Evolutionary conservation across 1,284 basidiomycete species (phyloP).

Genomic region (Meripilus lineatus): DNA sequence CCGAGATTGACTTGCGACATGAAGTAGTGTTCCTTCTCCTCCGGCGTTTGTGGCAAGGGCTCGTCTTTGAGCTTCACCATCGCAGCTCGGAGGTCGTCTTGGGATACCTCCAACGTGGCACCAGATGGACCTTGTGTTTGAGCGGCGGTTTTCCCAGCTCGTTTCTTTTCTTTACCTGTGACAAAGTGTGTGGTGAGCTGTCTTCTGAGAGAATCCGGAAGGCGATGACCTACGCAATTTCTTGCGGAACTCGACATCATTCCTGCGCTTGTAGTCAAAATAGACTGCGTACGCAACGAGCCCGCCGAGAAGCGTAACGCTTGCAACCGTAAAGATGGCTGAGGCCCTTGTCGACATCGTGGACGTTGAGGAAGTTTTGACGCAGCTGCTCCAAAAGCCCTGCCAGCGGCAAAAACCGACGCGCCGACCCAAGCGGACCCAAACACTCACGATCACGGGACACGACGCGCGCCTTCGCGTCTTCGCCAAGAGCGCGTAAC

Average conservation of each 20-base stretch:
- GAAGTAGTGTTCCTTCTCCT: conserved; percentile 85
- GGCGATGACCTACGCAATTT: conserved; percentile 65
- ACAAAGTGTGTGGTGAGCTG: background rate
- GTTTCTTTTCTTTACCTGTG: conserved; percentile 88
- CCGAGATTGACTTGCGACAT: conserved; percentile 86
- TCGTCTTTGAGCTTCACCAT: conserved; percentile 62
- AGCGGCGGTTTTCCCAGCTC: conserved; percentile 72
- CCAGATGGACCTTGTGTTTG: conserved; percentile 35
- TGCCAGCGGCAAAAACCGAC: conserved; percentile 14
- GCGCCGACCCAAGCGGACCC: background rate
- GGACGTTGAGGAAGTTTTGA: conserved; percentile 17
- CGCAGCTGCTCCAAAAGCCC: background rate
- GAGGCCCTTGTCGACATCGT: conserved; percentile 27
- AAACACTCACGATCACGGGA: background rate
- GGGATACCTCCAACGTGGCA: conserved; percentile 31
- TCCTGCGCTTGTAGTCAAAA: conserved; percentile 94
- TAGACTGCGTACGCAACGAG: conserved; percentile 81
- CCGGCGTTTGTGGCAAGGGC: conserved; percentile 58
- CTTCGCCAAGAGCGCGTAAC: background rate
- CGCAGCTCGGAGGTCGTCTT: conserved; percentile 54
- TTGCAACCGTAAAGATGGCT: conserved; percentile 52
- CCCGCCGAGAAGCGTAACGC: conserved; percentile 58
- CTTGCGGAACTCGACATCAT: conserved; percentile 85
- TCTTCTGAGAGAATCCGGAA: conserved; percentile 10
- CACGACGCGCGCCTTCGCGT: background rate